phyloP scores from a whole-genome alignment of 2,329 filamentous ascomycete species.

The Aspergillus intermedius region DNA sequence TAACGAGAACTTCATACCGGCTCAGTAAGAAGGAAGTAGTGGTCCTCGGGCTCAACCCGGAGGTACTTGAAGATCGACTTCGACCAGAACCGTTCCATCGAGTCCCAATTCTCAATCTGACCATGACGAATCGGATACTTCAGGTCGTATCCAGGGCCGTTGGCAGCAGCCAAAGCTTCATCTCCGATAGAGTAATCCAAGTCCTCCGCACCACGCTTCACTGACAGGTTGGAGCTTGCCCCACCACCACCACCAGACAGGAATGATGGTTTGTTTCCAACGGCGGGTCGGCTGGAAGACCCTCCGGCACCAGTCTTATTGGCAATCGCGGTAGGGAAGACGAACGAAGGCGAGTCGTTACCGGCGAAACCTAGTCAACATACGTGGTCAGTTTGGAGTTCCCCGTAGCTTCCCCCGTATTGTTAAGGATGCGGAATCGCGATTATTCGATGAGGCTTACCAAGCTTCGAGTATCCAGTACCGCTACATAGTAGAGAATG shows the following conservation, averaged over 20 bases:
- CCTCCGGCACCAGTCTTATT: conserved; percentile 71
- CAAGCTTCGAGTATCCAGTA: conserved; percentile 98
- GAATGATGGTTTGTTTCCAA: conserved; percentile 93
- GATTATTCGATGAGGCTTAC: conserved; percentile 47
- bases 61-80: conserved; percentile 99
- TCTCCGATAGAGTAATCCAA: conserved; percentile 98
- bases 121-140: conserved; percentile 97
- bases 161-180: conserved; percentile 78
- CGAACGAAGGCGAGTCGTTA: conserved; percentile 98
- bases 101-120: conserved; percentile 99
- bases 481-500: conserved; percentile 57
- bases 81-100: conserved; percentile 99
- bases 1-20: conserved; percentile 55
- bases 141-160: conserved; percentile 86
- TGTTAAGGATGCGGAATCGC: neutral
- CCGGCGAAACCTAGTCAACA: conserved; percentile 75
- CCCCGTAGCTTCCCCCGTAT: conserved; percentile 2
- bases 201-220: conserved; percentile 93
- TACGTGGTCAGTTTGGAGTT: conserved; percentile 28
- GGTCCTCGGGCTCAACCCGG: conserved; percentile 94
- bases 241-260: conserved; percentile 86
- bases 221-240: conserved; percentile 71
- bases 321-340: conserved; percentile 97
- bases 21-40: conserved; percentile 96
- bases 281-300: conserved; percentile 77